Evolutionary conservation across 2,329 filamentous ascomycete genomes (phyloP), one percentile per base, ranked within the genome.

Genomic region (Colletotrichum agaves): DNA sequence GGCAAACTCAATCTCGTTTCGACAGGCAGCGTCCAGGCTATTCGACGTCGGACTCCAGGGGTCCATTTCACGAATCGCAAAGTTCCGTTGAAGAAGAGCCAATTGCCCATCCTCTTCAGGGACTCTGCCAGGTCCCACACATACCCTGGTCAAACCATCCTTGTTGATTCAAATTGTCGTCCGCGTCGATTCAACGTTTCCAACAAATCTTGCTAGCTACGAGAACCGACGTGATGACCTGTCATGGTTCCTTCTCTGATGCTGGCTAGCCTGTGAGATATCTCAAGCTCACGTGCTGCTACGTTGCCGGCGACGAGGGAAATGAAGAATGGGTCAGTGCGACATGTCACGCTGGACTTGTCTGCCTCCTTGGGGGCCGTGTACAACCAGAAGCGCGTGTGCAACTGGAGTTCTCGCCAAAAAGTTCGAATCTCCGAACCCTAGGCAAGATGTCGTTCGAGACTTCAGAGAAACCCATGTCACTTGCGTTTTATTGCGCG

Each of bases 1-100:
- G n/a, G 65, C 53, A 68, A 68, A 68, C 61, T 68, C 61, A 68
- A 68, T 68, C 65, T 68, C 61, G 65, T 68, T 65, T 68, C 53
- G 33, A 60, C 23, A 50, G 23, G 41, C 50, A 43, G 44, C 23
- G 63, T 58, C 63, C 33, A 66, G 58, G 43, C 63, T 49, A 56
- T 62, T 62, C 63, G 49, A 50, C 63, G 43, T 41, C 8, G 35
- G 47, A 12, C 61, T 43, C 44, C 21, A 35, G 33, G 47, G 46
- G 33, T 23, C 61, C 61, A 64, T 53, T 55, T 60, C 65, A 68
- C 47, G 46, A 68, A 64, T 60, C 65, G 61, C 55, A 65, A 49
- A 53, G 47, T 49, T 60, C 52, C 65, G 46, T 46, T 56, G 55
- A 60, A 68, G 53, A 65, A 68, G 61, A 31, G 44, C 39, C 53